Base-by-base conservation (phyloP, 192 early-diverging fungal genomes). In the Rhizophagus clarus region DNA sequence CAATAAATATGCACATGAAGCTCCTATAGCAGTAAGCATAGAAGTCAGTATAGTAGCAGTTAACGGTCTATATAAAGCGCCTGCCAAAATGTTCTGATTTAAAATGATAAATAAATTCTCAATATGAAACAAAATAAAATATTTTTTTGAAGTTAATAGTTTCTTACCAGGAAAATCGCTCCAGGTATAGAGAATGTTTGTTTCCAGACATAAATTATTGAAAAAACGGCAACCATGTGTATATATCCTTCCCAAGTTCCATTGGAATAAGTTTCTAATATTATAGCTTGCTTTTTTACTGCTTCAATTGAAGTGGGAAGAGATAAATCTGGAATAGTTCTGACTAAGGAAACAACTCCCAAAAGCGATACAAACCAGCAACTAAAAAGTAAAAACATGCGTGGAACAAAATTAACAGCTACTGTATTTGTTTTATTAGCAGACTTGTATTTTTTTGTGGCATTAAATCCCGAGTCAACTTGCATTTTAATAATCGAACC, bases 161-260 rank as follows among this genome's bases (percentile, higher is more conserved):
- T 28, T 5, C 76, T 77, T 85, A 85, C 84, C 70, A 90, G 72
- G 24, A 90, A 83, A 10, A 88, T 84, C 32, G 86, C 86, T n/a
- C 88, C 88, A 29, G 88, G 88, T 51, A 90, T 85, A 47, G 87
- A 88, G 84, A 88, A 90, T 31, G 83, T 85, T 71, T 90, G 88
- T 45, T 90, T 86, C 88, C 88, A 90, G 22, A 90, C 73, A 73
- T 90, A 90, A 11, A 90, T 76, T 2, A 83, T 77, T 8, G 82
- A 80, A 76, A 88, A 87, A 6, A 88, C 85, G 78, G 80, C 76
- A 26, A 82, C 74, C 8, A 87, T 84, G 60, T 84, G 80, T 0
- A 83, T 32, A 78, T 84, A 87, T 11, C 86, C 87, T 32, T 81
- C 61, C 75, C 84, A 86, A 12, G 84, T 84, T 1, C 77, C 82